Conservation (phyloP, 148 eudicot species). For the Drosera capensis region DNA sequence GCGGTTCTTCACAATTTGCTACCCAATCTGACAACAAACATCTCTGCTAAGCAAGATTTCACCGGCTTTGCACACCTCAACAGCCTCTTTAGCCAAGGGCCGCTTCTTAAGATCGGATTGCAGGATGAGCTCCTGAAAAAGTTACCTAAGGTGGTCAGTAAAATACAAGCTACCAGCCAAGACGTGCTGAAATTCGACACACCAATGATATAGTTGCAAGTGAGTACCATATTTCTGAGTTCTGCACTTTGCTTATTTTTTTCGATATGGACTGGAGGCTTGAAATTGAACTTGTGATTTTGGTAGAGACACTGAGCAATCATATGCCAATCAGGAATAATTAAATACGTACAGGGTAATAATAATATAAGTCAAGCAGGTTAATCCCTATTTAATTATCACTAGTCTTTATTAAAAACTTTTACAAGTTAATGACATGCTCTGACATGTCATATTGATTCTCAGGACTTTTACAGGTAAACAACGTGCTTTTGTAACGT, state of each 20-base stretch:
- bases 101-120: constrained; percentile 50
- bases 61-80: constrained; percentile 69
- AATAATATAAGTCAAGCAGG: too few relatives aligned
- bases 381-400: too few relatives aligned
- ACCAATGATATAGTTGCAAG: constrained; percentile 67
- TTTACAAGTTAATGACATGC: too few relatives aligned
- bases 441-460: too few relatives aligned
- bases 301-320: too few relatives aligned
- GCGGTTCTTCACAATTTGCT: constrained; percentile 72
- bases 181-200: constrained; percentile 72
- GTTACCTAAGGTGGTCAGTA: constrained; percentile 43
- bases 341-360: too few relatives aligned
- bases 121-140: constrained; percentile 66
- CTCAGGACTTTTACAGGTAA: too few relatives aligned
- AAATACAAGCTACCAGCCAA: constrained; percentile 38
- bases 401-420: too few relatives aligned
- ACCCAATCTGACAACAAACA: constrained; percentile 60
- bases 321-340: too few relatives aligned
- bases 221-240: constrained; percentile 12
- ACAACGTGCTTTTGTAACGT: too few relatives aligned
- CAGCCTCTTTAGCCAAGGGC: constrained; percentile 69
- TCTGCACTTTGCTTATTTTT: neutral
- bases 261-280: too few relatives aligned
- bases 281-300: too few relatives aligned
- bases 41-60: constrained; percentile 73